Evolutionary conservation across 331 rosid genomes (phyloP).

Genomic region (Malus hybrid): DNA sequence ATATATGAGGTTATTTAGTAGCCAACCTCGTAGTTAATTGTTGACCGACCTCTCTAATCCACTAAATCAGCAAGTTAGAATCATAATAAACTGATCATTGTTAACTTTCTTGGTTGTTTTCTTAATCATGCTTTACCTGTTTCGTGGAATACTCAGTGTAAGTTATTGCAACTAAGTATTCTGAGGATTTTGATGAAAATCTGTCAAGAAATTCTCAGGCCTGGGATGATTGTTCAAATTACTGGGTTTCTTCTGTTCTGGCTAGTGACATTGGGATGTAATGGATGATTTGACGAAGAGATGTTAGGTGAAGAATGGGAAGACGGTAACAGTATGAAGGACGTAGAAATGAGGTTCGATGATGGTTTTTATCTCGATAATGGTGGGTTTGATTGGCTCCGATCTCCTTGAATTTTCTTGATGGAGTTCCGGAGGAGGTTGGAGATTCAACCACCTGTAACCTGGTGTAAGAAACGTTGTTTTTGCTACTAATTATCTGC

Average conservation of each 20-base stretch:
- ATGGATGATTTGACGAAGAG: conserved; percentile 4
- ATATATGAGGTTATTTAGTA: background rate
- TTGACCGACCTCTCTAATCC: background rate
- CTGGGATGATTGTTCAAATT: conserved; percentile 14
- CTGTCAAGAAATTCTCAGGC: background rate
- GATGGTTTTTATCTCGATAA: background rate
- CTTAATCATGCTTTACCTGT: background rate
- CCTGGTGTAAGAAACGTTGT: background rate
- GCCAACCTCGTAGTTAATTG: background rate
- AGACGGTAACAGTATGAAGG: background rate
- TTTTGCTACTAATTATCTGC: background rate
- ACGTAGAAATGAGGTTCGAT: conserved; percentile 6
- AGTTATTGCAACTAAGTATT: background rate
- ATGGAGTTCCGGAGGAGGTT: background rate
- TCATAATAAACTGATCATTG: background rate
- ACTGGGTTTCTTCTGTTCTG: conserved; percentile 5
- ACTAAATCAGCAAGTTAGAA: background rate
- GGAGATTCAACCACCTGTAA: background rate
- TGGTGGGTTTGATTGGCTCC: conserved; percentile 4
- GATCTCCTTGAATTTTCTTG: background rate
- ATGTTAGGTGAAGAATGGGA: conserved; percentile 7
- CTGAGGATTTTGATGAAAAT: background rate
- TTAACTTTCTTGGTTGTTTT: background rate
- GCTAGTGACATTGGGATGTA: conserved; percentile 15
- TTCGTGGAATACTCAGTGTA: background rate